Evolutionary conservation across 768 basidiomycete species (phyloP).

Genomic region (Cystobasidium tubakii): DNA sequence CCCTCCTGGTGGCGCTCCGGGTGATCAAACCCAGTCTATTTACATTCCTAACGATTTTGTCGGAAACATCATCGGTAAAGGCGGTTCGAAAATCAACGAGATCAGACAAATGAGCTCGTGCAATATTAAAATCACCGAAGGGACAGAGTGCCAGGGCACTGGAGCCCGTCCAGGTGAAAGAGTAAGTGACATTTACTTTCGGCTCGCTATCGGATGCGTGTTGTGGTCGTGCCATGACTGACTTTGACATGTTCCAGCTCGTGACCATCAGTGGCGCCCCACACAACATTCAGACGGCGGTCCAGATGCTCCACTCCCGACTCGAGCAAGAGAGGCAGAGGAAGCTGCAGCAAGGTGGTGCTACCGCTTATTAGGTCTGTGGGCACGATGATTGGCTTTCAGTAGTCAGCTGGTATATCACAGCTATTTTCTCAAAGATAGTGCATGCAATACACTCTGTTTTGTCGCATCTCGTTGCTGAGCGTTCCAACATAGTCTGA

Average conservation of each 20-base stretch:
- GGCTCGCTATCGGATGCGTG: neutral
- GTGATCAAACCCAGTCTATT: slow-evolving; percentile 84
- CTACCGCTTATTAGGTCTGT: neutral
- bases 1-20: slow-evolving; percentile 61
- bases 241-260: slow-evolving; percentile 52
- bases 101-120: slow-evolving; percentile 91
- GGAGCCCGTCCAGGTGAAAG: slow-evolving; percentile 39
- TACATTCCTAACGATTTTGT: slow-evolving; percentile 97
- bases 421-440: too few relatives aligned
- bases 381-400: too few relatives aligned
- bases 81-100: slow-evolving; percentile 97
- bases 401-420: too few relatives aligned
- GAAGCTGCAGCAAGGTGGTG: neutral
- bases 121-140: slow-evolving; percentile 98
- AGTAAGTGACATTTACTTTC: neutral
- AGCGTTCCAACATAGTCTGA: neutral
- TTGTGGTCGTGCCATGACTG: neutral
- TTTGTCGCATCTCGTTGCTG: neutral
- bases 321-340: slow-evolving; percentile 39
- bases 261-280: slow-evolving; percentile 97
- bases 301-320: slow-evolving; percentile 61
- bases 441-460: neutral
- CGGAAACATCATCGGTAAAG: slow-evolving; percentile 95
- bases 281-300: slow-evolving; percentile 90
- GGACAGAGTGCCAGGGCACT: slow-evolving; percentile 59